Evolutionary conservation across 768 basidiomycete species (phyloP).

Genomic region (Lanmaoa rubissima): DNA sequence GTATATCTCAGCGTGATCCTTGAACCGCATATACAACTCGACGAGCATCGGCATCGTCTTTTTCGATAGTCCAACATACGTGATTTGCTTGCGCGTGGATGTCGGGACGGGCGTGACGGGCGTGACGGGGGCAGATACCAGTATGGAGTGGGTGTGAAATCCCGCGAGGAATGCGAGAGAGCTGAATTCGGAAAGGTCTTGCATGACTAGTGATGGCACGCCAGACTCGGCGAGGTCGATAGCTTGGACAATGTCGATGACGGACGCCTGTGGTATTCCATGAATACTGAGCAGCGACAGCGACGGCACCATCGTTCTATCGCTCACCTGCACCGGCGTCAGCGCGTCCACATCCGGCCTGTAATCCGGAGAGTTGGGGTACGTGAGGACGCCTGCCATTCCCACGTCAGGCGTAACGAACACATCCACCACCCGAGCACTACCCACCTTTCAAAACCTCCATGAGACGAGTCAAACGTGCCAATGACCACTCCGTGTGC

Average conservation of each 20-base stretch:
- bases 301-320: neutral
- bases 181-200: constrained; percentile 81
- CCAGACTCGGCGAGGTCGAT: constrained; percentile 66
- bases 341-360: constrained; percentile 83
- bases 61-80: constrained; percentile 89
- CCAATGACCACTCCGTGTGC: constrained; percentile 59
- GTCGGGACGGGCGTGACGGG: constrained; percentile 8
- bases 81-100: constrained; percentile 60
- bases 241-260: constrained; percentile 65
- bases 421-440: neutral
- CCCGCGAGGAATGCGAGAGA: constrained; percentile 86
- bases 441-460: constrained; percentile 68
- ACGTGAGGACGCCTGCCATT: constrained; percentile 66
- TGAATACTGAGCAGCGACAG: neutral
- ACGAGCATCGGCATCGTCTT: constrained; percentile 82
- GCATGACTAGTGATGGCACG: constrained; percentile 70
- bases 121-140: constrained; percentile 6
- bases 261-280: constrained; percentile 49
- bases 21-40: constrained; percentile 71
- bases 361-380: constrained; percentile 80
- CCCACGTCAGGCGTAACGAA: neutral
- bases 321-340: constrained; percentile 71
- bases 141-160: constrained; percentile 49
- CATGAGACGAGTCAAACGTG: constrained; percentile 66
- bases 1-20: constrained; percentile 60